A percentile compares a stretch with the other conserved stretches of the same genome.
Conservation (phyloP, 1,284 basidiomycete genomes). For the Ceratobasidium sp. region DNA sequence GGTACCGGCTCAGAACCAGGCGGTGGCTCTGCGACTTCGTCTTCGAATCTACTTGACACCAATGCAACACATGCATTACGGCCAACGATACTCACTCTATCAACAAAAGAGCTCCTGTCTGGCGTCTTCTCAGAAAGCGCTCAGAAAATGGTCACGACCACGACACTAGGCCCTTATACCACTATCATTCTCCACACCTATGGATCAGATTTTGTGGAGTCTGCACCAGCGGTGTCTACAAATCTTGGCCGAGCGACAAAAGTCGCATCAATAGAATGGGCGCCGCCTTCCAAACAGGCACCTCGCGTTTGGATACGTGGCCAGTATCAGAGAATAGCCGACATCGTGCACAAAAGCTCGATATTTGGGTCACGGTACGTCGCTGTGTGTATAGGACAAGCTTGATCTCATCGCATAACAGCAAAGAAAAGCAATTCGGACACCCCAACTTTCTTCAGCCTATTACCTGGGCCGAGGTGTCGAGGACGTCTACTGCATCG, state of each 20-base stretch:
- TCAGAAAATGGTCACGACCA: background rate
- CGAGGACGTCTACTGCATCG: slow-evolving; percentile 22
- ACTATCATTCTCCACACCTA: background rate
- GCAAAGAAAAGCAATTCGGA: slow-evolving; percentile 8
- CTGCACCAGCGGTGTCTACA: background rate
- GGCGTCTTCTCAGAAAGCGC: slow-evolving; percentile 7
- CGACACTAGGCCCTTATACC: background rate
- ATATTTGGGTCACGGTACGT: slow-evolving; percentile 15
- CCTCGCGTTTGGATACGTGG: background rate
- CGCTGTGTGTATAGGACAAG: background rate
- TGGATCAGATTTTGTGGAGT: background rate
- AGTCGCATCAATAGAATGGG: slow-evolving; percentile 10
- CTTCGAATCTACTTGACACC: no score
- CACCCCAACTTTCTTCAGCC: background rate
- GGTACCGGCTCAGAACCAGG: background rate
- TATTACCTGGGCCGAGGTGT: slow-evolving; percentile 6
- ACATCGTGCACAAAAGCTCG: background rate
- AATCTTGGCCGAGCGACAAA: background rate
- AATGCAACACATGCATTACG: background rate
- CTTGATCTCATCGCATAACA: background rate
- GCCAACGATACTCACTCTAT: background rate
- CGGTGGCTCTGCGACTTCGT: background rate
- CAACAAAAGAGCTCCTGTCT: slow-evolving; percentile 1
- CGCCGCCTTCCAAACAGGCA: background rate
- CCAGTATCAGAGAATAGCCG: background rate